phyloP scores from a whole-genome alignment of 2,329 filamentous ascomycete species.

The Arthrinium puccinioides region DNA sequence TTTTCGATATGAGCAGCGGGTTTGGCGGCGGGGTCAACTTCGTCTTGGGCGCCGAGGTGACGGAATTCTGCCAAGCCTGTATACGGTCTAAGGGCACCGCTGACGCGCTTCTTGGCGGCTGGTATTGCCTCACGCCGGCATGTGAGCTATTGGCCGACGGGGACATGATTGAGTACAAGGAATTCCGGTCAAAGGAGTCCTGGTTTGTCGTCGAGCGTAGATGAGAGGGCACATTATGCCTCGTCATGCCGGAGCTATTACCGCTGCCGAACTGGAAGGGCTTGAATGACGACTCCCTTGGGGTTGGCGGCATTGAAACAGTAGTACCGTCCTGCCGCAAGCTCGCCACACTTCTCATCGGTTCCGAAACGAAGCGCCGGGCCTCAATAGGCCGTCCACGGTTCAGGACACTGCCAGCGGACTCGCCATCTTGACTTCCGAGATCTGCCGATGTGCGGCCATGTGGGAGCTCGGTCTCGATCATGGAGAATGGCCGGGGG shows the following conservation, averaged over 20 bases:
- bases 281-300: no score
- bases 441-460: background rate
- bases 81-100: constrained; percentile 8
- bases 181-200: constrained; percentile 6
- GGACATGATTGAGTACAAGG: constrained; percentile 7
- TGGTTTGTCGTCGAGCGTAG: background rate
- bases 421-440: background rate
- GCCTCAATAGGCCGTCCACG: constrained; percentile 9
- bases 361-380: constrained; percentile 4
- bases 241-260: background rate
- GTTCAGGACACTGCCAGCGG: constrained; percentile 10
- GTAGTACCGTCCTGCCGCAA: no score
- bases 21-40: background rate
- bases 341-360: background rate
- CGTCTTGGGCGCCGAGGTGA: constrained; percentile 6
- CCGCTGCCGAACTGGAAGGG: no score
- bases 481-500: background rate
- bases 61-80: constrained; percentile 8
- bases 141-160: background rate
- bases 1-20: background rate
- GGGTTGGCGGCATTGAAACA: no score
- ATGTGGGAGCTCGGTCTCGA: no score
- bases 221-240: background rate
- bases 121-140: background rate
- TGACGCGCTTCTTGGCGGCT: constrained; percentile 2